These are phyloP conservation scores for Rhododendron williamsianum DNA, from an alignment of 148 eudicot species.

Conservation along the genomic window DNA sequence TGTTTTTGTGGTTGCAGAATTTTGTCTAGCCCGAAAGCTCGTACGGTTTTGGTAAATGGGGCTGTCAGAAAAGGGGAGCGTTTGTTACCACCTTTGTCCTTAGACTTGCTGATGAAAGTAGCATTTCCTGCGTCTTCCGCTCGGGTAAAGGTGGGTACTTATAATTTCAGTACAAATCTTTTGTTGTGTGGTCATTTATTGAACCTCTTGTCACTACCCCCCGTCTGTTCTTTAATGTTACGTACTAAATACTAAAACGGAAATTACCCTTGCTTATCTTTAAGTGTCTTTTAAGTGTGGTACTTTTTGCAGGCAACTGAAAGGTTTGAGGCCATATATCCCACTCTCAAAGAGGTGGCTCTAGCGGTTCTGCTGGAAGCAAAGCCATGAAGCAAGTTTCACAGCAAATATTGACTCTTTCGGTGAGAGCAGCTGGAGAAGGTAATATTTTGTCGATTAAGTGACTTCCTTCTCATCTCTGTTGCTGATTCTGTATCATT, in stretches of 20 bases:
- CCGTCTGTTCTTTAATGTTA: constrained; percentile 2
- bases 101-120: constrained; percentile 52
- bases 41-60: constrained; percentile 55
- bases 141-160: constrained; percentile 53
- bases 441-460: constrained; percentile 27
- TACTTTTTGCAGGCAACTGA: constrained; percentile 66
- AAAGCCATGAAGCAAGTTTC: constrained; percentile 79
- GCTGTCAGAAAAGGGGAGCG: constrained; percentile 85
- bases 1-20: constrained; percentile 39
- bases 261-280: neutral
- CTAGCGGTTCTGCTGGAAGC: constrained; percentile 75
- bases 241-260: neutral
- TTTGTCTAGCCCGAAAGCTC: constrained; percentile 68
- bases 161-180: neutral
- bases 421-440: constrained; percentile 66
- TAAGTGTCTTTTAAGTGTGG: neutral
- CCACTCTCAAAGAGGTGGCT: constrained; percentile 73
- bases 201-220: neutral
- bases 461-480: neutral
- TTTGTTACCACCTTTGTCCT: constrained; percentile 56
- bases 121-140: constrained; percentile 68
- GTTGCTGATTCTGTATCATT: neutral
- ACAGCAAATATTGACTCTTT: constrained; percentile 51
- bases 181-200: neutral
- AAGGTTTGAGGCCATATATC: constrained; percentile 77